Percentiles rank a stretch among this genome's conserved stretches.
Conservation (phyloP, 345 rosid species). For the Corchorus capsularis region DNA sequence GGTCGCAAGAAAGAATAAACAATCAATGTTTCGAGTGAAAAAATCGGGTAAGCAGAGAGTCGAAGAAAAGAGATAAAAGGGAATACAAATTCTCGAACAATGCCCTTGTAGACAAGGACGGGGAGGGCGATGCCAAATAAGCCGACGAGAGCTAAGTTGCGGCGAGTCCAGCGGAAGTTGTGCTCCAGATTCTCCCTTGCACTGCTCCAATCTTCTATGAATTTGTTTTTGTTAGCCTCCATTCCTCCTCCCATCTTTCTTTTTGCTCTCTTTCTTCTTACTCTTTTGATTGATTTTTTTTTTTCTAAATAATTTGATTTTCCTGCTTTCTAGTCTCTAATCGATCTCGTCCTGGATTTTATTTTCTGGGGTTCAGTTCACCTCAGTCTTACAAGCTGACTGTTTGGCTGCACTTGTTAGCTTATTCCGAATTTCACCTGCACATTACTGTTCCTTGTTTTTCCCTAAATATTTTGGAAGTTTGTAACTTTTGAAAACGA, state of each 20-base stretch:
- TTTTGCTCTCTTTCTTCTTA: conserved; percentile 16
- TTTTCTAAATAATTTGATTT: background rate
- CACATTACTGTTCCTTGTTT: too few relatives aligned
- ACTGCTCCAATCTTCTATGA: conserved; percentile 88
- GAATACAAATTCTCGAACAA: conserved; percentile 76
- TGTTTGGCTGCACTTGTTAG: conserved; percentile 7
- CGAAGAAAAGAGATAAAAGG: conserved; percentile 4
- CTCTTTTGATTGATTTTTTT: background rate
- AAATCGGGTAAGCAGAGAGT: background rate
- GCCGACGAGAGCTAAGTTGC: conserved; percentile 85
- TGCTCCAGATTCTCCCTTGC: conserved; percentile 89
- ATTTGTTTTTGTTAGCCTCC: conserved; percentile 88
- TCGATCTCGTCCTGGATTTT: background rate
- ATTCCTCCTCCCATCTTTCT: conserved; percentile 87
- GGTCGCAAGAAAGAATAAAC: background rate
- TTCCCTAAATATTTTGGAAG: too few relatives aligned
- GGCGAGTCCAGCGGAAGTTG: conserved; percentile 96
- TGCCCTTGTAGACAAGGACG: conserved; percentile 78
- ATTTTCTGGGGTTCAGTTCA: background rate
- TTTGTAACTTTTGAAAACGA: too few relatives aligned
- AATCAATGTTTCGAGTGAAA: background rate
- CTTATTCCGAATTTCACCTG: background rate
- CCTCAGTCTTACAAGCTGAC: background rate
- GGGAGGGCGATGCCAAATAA: conserved; percentile 90
- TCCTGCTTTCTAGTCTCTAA: background rate